Evolutionary conservation across 495 filamentous ascomycete genomes (phyloP), one percentile per base, ranked within the genome.

Genomic region (Neurospora sp.): DNA sequence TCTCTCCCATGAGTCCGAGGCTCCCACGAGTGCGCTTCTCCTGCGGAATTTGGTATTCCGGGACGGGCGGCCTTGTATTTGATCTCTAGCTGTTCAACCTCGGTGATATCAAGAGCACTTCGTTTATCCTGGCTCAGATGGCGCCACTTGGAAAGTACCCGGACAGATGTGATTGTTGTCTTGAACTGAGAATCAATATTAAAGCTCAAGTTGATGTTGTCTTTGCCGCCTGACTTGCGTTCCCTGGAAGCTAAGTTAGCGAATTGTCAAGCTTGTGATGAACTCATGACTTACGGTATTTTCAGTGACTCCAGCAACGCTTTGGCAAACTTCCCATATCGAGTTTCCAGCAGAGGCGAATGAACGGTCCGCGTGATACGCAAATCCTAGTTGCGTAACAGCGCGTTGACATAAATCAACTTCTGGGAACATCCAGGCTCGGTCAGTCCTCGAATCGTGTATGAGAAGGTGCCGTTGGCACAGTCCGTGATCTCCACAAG

Each of bases 401-500:
- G 74, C 9, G 82, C 84, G 71, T 87, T 82, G n/a, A 87, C 76
- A 27, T 76, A 80, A 20, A 87, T 59, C 16, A 73, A 69, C 35
- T 20, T 53, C 0, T 66, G 53, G 27, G 44, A 73, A n/a, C 75
- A 75, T 7, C 77, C 53, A 1, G 76, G 68, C 3, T 69, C 59
- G 2, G 39, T n/a, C n/a, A 70, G 35, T 4, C 70, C 71, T 59
- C 78, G 78, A 38, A 84, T 71, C 37, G 59, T 72, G 59, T 75
- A 75, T 0, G 72, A 73, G 69, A 84, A 82, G 0, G 46, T 71
- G 8, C 77, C 31, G 44, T n/a, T 75, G 5, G 80, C 82, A 75
- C 88, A 80, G n/a, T 91, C 79, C 3, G 81, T 78, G 9, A 91
- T 79, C 7, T 83, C 81, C 8, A 91, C 79, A 18, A 85, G 71